Evolutionary conservation across 345 rosid species (phyloP).

Genomic region (Arabis alpina): DNA sequence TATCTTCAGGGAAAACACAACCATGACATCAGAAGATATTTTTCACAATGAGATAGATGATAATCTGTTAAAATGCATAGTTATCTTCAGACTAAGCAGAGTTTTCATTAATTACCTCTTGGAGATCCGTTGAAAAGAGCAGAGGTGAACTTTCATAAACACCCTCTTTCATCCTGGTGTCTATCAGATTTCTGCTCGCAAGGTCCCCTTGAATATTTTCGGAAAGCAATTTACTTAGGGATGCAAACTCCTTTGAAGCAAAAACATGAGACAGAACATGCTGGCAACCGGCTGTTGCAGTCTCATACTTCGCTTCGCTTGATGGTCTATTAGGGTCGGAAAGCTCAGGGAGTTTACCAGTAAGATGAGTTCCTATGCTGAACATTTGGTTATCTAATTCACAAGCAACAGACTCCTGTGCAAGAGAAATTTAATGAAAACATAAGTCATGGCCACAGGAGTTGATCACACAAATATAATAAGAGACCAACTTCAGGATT

Average conservation of each 20-base stretch:
- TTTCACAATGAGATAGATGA: too few relatives aligned
- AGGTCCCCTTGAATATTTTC: constrained; percentile 74
- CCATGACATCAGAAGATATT: neutral
- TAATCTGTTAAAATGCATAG: constrained; percentile 1
- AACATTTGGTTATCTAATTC: constrained; percentile 33
- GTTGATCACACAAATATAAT: neutral
- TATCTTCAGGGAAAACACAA: constrained; percentile 3
- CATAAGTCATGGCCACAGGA: constrained; percentile 1
- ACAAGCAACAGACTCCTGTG: constrained; percentile 54
- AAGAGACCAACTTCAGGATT: constrained; percentile 8
- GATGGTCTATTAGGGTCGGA: constrained; percentile 47
- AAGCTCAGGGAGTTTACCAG: constrained; percentile 43
- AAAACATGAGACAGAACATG: constrained; percentile 64
- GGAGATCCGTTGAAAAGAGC: constrained; percentile 67
- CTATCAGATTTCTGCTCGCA: constrained; percentile 55
- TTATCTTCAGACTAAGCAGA: constrained; percentile 17
- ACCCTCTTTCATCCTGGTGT: constrained; percentile 80
- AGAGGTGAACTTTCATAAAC: constrained; percentile 66
- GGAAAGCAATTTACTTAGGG: constrained; percentile 66
- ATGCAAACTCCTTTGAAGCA: constrained; percentile 72
- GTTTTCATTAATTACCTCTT: constrained; percentile 54
- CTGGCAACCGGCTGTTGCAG: constrained; percentile 63
- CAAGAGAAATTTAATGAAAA: constrained; percentile 31
- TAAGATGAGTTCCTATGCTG: constrained; percentile 47
- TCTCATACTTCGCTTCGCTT: constrained; percentile 42